Evolutionary conservation across 1,284 basidiomycete species (phyloP).

Genomic region (Rhizoctonia solani): DNA sequence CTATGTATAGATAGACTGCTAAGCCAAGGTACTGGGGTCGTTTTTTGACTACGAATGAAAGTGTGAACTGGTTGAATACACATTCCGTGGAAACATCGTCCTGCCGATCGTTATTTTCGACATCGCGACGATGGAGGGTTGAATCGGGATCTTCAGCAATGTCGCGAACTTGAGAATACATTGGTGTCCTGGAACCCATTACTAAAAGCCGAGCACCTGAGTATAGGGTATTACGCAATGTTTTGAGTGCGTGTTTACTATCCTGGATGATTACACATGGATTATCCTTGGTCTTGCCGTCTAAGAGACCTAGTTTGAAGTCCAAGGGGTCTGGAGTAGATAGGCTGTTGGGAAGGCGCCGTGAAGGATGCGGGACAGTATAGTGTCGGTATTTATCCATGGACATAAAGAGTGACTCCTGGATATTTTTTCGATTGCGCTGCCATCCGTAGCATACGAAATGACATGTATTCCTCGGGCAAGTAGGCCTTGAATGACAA

Average conservation of each 20-base stretch:
- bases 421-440: conserved; percentile 41
- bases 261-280: conserved; percentile 46
- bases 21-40: conserved; percentile 36
- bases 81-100: conserved; percentile 51
- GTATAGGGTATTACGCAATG: conserved; percentile 45
- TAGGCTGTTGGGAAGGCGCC: neutral
- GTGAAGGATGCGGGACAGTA: conserved; percentile 36
- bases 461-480: conserved; percentile 39
- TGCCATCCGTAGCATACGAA: conserved; percentile 45
- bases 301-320: no score
- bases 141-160: conserved; percentile 38
- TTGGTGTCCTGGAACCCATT: conserved; percentile 41
- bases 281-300: no score
- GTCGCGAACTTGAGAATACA: conserved; percentile 41
- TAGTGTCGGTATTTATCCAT: neutral
- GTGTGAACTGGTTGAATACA: conserved; percentile 43
- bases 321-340: neutral
- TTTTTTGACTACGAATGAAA: no score
- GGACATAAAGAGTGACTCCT: no score
- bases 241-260: conserved; percentile 47
- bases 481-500: conserved; percentile 27
- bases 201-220: conserved; percentile 44
- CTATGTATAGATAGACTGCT: conserved; percentile 46
- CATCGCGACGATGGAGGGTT: conserved; percentile 47
- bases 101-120: conserved; percentile 49